phyloP scores from a whole-genome alignment of 2,329 filamentous ascomycete species.

The Thelonectria discophora region DNA sequence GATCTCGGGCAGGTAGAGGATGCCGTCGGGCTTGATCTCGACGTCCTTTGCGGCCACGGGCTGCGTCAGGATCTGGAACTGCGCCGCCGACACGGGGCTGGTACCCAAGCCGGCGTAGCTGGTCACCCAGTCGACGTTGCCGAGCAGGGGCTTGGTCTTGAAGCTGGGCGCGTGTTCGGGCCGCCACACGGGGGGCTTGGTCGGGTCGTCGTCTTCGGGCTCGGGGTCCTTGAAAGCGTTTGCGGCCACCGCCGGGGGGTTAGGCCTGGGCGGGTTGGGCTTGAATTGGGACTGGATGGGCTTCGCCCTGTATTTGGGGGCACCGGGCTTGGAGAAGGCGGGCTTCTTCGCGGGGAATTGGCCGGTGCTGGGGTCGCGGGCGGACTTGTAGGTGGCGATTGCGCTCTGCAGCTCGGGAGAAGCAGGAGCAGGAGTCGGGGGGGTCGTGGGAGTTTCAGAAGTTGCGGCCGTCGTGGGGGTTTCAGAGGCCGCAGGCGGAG shows the following conservation, averaged over 20 bases:
- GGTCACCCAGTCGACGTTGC: constrained; percentile 75
- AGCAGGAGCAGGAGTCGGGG: neutral
- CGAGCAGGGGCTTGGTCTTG: neutral
- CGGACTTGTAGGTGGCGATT: too few species aligned
- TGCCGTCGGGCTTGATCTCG: constrained; percentile 97
- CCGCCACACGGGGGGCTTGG: neutral
- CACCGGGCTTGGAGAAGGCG: neutral
- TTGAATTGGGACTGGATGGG: too few species aligned
- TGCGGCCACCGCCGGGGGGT: too few species aligned
- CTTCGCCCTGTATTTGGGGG: too few species aligned
- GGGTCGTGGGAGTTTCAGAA: too few species aligned
- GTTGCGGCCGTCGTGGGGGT: neutral
- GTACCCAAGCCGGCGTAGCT: constrained; percentile 84
- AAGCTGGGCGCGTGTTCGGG: constrained; percentile 25
- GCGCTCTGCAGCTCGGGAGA: neutral
- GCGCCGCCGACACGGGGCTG: constrained; percentile 74
- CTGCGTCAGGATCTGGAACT: constrained; percentile 72
- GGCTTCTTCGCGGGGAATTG: too few species aligned
- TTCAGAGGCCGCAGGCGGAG: neutral
- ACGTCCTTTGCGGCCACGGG: constrained; percentile 78
- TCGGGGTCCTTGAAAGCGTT: too few species aligned
- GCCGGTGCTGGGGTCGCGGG: too few species aligned
- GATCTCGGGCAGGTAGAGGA: constrained; percentile 96
- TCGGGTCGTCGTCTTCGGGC: too few species aligned
- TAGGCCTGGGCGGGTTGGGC: too few species aligned